Conservation (phyloP, 148 eudicot species). For the Linanthus parryae region DNA sequence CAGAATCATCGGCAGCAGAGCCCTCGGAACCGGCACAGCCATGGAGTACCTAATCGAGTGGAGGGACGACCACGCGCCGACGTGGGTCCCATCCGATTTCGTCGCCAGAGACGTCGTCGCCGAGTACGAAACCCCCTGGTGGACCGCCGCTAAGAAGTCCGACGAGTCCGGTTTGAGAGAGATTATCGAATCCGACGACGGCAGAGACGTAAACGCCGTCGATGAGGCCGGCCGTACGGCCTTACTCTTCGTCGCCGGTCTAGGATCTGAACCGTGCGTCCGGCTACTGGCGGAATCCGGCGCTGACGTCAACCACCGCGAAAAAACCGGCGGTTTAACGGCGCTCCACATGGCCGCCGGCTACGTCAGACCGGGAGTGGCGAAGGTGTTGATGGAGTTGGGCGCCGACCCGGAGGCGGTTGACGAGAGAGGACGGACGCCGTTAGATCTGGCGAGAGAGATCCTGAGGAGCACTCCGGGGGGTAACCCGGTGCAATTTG, state of each 20-base stretch:
- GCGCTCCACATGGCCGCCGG: constrained; percentile 97
- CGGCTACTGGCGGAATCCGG: constrained; percentile 44
- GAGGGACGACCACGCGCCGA: constrained; percentile 82
- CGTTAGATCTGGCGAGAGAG: constrained; percentile 61
- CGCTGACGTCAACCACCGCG: constrained; percentile 49
- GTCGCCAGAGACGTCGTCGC: constrained; percentile 74
- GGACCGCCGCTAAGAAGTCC: constrained; percentile 85
- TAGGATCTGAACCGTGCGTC: constrained; percentile 71
- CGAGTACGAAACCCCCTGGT: constrained; percentile 90
- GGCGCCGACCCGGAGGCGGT: constrained; percentile 60
- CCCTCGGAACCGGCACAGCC: constrained; percentile 22
- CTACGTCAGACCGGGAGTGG: constrained; percentile 53
- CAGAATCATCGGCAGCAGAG: constrained; percentile 74
- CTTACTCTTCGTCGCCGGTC: constrained; percentile 68
- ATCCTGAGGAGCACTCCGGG: constrained; percentile 50
- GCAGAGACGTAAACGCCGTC: constrained; percentile 58
- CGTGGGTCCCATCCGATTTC: constrained; percentile 79
- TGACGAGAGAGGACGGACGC: constrained; percentile 59
- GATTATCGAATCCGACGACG: constrained; percentile 29
- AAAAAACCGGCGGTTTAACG: constrained; percentile 51
- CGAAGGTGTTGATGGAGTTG: constrained; percentile 27
- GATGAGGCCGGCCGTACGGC: constrained; percentile 88
- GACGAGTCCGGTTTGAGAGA: constrained; percentile 41
- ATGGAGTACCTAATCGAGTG: constrained; percentile 94
- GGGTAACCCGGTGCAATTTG: constrained; percentile 68